Evolutionary conservation across 805 yeast species (phyloP), one percentile per base, ranked within the genome.

Genomic region (Saturnispora halmiae): DNA sequence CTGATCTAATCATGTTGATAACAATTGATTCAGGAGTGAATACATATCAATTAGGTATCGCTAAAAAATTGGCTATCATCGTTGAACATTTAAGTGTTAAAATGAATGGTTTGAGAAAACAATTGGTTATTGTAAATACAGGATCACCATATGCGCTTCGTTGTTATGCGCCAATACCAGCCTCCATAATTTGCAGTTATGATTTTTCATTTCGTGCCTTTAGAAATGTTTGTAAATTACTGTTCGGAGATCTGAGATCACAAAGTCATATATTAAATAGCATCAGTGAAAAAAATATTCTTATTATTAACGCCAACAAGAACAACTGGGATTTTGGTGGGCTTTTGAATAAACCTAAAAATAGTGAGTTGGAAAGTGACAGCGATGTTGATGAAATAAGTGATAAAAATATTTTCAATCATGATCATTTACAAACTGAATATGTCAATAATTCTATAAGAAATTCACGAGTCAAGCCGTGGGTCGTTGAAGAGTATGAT

Each of bases 131-230:
- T 3, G 65, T 75, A n/a, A 77, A 81, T 4, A 76, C 79, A 0
- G 70, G 75, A 43, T 70, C 78, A 4, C 82, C 83, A 1, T 75
- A 73, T 49, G 82, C 77, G 50, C 71, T 77, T 51, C 70, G 72
- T 36, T 70, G 73, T 42, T 74, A 73, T 42, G 68, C 69, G 36
- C 66, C 67, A 32, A 69, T 75, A 24, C 77, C 77, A 2, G 67
- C 75, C 36, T 68, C 77, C 1, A 76, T 76, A 51, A 55, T 77
- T 35, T 77, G 82, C 50, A 70, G 77, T 39, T 77, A 72, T 51
- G 82, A 77, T 55, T 77, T 74, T 52, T 75, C 82, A 1, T 56
- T 62, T 15, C 67, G 66, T 48, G 78, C 71, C 2, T 56, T 77
- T 33, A 62, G 66, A 24, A 67, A 73, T 41, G 49, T 73, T 24